Percentiles rank a stretch among this genome's conserved stretches.
Conservation (phyloP, 2,329 filamentous ascomycete species). For the Colletotrichum higginsianum region DNA sequence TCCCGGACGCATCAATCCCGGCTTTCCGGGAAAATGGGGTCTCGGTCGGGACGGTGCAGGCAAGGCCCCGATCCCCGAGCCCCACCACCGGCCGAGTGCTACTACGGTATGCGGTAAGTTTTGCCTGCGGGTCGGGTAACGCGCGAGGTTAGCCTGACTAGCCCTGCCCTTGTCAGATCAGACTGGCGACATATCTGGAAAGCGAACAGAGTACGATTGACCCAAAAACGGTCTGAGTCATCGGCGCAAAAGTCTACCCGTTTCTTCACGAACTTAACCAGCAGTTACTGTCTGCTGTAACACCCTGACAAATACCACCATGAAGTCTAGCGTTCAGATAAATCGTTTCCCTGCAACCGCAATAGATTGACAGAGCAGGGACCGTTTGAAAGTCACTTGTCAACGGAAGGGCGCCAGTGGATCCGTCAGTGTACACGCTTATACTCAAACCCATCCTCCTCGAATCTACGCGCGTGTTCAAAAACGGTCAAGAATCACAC, state of each 20-base stretch:
- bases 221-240: no score
- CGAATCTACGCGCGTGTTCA: neutral
- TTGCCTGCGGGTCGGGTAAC: no score
- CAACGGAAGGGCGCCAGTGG: slow-evolving; percentile 31
- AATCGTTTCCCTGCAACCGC: no score
- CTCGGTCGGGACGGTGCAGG: neutral
- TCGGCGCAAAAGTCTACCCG: no score
- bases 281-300: no score
- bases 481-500: neutral
- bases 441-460: neutral
- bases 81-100: slow-evolving; percentile 24
- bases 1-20: neutral
- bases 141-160: no score
- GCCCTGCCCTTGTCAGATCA: no score
- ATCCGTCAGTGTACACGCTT: neutral
- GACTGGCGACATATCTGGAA: no score
- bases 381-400: slow-evolving; percentile 10
- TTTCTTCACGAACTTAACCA: no score
- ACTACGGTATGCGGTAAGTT: neutral
- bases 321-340: no score
- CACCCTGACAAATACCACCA: no score
- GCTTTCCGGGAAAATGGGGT: neutral
- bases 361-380: neutral
- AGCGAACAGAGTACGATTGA: no score
- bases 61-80: neutral